A percentile compares a stretch with the other conserved stretches of the same genome.
Evolutionary conservation across 345 rosid species (phyloP).

Genomic region (Ricinus communis): DNA sequence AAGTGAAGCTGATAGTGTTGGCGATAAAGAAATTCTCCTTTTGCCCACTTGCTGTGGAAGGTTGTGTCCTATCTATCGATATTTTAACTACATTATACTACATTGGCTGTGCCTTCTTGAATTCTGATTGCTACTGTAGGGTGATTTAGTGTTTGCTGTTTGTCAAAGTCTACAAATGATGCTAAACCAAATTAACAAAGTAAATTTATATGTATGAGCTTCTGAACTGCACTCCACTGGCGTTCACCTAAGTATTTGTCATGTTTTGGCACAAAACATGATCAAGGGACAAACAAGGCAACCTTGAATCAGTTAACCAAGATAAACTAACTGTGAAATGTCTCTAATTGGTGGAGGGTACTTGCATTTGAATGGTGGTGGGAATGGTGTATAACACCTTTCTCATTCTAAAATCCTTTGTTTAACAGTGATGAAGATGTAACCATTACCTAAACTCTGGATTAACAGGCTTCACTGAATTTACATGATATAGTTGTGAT

Average conservation of each 20-base stretch:
- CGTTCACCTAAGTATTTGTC: background rate
- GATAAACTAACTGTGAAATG: background rate
- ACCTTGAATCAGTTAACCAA: no score
- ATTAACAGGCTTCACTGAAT: background rate
- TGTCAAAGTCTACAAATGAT: background rate
- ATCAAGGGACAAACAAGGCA: no score
- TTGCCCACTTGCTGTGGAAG: constrained; percentile 75
- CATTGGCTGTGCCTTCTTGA: background rate
- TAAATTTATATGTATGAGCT: background rate
- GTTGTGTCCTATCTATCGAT: constrained; percentile 33
- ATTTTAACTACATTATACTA: constrained; percentile 2
- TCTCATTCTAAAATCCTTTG: background rate
- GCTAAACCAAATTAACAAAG: background rate
- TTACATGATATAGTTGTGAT: constrained; percentile 14
- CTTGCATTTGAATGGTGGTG: background rate
- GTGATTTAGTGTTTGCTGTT: background rate
- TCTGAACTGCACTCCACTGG: background rate
- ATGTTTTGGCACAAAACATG: background rate
- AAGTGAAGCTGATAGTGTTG: constrained; percentile 35
- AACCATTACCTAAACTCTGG: background rate
- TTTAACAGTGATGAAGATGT: background rate
- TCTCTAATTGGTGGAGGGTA: background rate
- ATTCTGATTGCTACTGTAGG: background rate
- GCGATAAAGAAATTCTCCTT: constrained; percentile 53
- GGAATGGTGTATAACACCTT: background rate